Base-by-base conservation (phyloP, 192 early-diverging fungal species). In the Backusella tarrabulga region DNA sequence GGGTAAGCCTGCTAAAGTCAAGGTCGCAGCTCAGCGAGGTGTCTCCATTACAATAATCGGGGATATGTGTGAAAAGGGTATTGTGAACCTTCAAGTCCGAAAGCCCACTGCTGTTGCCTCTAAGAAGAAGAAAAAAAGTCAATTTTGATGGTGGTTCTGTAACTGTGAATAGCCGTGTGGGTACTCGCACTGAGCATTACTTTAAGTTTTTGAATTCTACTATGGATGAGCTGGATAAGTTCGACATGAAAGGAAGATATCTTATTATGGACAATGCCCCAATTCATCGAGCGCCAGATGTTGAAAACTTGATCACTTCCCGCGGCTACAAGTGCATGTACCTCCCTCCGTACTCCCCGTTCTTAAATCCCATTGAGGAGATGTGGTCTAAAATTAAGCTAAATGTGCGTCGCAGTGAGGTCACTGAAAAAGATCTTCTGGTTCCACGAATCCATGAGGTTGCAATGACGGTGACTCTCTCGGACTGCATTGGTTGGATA, bases 311-410 rank as follows among this genome's bases (percentile, higher is more conserved):
- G 19, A 66, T 66, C 41, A 7, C 52, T n/a, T 19, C 12, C 35
- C 34, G 73, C 9, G 63, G 73, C 6, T 75, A 75, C 23, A 42
- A 41, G 26, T 66, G 56, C 17, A 36, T 75, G 35, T 75, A 41
- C 38, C 60, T 75, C 34, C 73, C 73, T 23, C 12, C 73, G n/a
- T 66, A 75, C 56, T 75, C 73, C 4, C 73, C 73, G 36, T 56
- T 36, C 17, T 34, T 75, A 11, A 75, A 75, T 34, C 73, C 52
- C 38, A 75, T 75, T 7, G 56, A 75, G 8, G 54, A 75, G 29
- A 34, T 75, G 38, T 75, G 56, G 73, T n/a, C 56, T 36, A 34
- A 34, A 21, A 34, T 63, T 23, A 75, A 60, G 17, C 21, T 9
- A 11, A 67, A 67, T 32, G 63, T 67, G 12, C 21, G 34, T 23